Conservation (phyloP, 2,329 filamentous ascomycete species). For the Claviceps pazoutovae region DNA sequence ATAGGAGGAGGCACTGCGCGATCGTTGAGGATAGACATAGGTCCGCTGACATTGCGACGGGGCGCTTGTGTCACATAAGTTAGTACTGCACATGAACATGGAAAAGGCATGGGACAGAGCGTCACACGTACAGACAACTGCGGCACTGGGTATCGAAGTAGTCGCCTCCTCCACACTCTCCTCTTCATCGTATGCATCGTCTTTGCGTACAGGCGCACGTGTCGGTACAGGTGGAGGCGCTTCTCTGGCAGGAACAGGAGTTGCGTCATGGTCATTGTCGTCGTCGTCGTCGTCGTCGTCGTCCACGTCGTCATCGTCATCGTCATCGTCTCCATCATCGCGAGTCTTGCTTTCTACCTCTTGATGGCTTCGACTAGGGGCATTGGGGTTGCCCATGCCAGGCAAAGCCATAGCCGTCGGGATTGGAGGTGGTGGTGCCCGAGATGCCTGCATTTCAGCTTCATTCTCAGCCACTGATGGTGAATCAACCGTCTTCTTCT, state of each 20-base stretch:
- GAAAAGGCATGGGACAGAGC: background rate
- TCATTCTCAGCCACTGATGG: slow-evolving; percentile 25
- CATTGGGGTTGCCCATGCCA: slow-evolving; percentile 51
- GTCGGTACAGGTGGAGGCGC: slow-evolving; percentile 18
- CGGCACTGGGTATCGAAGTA: slow-evolving; percentile 19
- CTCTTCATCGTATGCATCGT: slow-evolving; percentile 21
- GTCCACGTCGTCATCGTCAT: background rate
- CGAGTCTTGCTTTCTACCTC: slow-evolving; percentile 18
- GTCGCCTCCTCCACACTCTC: slow-evolving; percentile 22
- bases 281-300: background rate
- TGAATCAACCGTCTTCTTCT: slow-evolving; percentile 34
- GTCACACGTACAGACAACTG: slow-evolving; percentile 8
- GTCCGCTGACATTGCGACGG: slow-evolving; percentile 18
- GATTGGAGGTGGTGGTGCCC: slow-evolving; percentile 35
- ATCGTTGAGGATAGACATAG: slow-evolving; percentile 34
- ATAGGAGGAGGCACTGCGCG: slow-evolving; percentile 43
- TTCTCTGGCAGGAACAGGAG: slow-evolving; percentile 11
- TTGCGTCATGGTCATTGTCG: background rate
- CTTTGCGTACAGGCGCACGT: slow-evolving; percentile 5
- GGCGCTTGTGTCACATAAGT: slow-evolving; percentile 20
- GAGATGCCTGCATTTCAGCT: slow-evolving; percentile 27
- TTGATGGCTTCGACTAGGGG: slow-evolving; percentile 23
- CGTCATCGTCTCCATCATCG: background rate
- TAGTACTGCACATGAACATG: background rate
- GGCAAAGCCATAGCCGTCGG: slow-evolving; percentile 53